phyloP scores from a whole-genome alignment of 1,284 basidiomycete species.

The Cutaneotrichosporon curvatum region DNA sequence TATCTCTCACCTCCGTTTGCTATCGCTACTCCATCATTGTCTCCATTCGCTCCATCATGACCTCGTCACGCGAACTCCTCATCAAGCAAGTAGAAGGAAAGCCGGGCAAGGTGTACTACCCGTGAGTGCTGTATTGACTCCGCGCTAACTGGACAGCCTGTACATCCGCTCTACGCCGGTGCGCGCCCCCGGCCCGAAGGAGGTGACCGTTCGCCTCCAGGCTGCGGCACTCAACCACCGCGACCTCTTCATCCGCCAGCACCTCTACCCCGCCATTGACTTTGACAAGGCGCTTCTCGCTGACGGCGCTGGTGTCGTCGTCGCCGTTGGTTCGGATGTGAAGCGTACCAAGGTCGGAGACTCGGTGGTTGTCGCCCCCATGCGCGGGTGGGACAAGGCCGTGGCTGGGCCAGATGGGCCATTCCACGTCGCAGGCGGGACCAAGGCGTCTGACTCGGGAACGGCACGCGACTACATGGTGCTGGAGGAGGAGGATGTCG shows the following conservation, averaged over 20 bases:
- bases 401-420: conserved; percentile 4
- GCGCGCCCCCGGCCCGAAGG: conserved; percentile 8
- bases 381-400: conserved; percentile 16
- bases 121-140: conserved; percentile 1
- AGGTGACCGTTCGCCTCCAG: conserved; percentile 8
- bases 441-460: conserved; percentile 9
- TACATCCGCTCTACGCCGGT: conserved; percentile 10
- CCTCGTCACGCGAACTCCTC: conserved; percentile 12
- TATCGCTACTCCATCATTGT: neutral
- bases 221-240: conserved; percentile 19
- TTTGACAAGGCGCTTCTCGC: conserved; percentile 11
- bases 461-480: conserved; percentile 14
- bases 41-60: neutral
- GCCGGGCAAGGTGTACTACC: conserved; percentile 19
- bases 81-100: conserved; percentile 15
- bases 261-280: conserved; percentile 13
- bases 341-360: conserved; percentile 1
- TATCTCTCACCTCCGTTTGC: too few relatives aligned
- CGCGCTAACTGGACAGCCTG: conserved; percentile 2
- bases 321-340: conserved; percentile 5
- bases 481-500: conserved; percentile 11
- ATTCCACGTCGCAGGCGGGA: conserved; percentile 17
- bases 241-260: conserved; percentile 19
- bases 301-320: conserved; percentile 12
- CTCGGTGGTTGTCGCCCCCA: conserved; percentile 6